Evolutionary conservation across 192 early-diverging fungal species (phyloP).

Genomic region (Oehlia diaphana): DNA sequence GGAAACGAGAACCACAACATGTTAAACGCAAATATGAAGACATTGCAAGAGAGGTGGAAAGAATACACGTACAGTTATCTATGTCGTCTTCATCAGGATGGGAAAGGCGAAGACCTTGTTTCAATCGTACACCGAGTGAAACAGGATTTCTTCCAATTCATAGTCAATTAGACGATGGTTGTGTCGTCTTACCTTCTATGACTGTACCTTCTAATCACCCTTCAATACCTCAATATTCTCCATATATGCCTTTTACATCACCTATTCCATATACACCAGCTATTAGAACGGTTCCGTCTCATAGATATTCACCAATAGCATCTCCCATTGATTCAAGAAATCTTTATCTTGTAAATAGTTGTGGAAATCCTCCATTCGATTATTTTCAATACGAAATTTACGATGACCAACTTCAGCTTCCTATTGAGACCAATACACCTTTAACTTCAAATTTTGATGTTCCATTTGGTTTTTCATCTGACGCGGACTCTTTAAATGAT

Average conservation of each 20-base stretch:
- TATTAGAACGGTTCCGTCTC: not conserved
- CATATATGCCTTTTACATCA: not conserved
- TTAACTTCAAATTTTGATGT: not conserved
- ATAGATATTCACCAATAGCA: not conserved
- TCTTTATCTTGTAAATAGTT: not conserved
- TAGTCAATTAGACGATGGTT: not conserved
- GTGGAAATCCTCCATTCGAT: not conserved
- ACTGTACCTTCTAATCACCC: not conserved
- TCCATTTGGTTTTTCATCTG: not conserved
- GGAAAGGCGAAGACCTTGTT: constrained; percentile 4
- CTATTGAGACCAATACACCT: not conserved
- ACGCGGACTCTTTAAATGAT: not conserved
- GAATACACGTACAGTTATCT: constrained; percentile 10
- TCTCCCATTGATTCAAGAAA: not conserved
- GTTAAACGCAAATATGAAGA: constrained; percentile 25
- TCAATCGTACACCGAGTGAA: not conserved
- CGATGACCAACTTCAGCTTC: not conserved
- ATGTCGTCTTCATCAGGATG: not conserved
- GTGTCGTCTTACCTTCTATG: not conserved
- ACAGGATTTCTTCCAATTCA: not conserved
- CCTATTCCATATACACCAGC: not conserved
- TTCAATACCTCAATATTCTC: not conserved
- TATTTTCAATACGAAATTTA: not conserved
- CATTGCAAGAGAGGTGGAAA: constrained; percentile 22
- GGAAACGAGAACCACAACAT: constrained; percentile 23